Evolutionary conservation across 139 green algal genomes (phyloP), one percentile per base, ranked within the genome.

Genomic region (Desmodesmus armatus): DNA sequence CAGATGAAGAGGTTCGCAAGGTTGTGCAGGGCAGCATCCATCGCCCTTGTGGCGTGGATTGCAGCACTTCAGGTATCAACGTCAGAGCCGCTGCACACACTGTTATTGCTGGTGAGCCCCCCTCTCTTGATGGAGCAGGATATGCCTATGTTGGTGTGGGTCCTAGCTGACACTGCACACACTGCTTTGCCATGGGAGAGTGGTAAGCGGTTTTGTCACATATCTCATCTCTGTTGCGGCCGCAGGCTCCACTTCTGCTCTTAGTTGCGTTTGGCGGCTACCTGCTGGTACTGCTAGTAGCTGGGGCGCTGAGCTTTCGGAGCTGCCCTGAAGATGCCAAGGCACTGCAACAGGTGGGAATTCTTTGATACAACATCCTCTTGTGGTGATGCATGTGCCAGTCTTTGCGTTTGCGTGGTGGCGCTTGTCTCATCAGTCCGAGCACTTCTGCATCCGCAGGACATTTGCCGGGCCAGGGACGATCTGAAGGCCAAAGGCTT

Each of bases 291-390:
- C 39, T 75, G 9, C 65, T 95, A 75, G 35, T 92, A 27, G 51
- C 84, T n/a, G 92, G 92, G 5, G 84, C 93, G 2, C 27, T 74
- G 31, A 91, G 83, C 0, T 95, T 95, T 72, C 63, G 63, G 21
- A 93, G 89, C 21, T 91, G 85, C 65, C 92, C 92, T 0, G 71
- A 86, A 47, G 92, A 93, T 65, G 78, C 86, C 0, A 73, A 77
- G 3, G 33, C 77, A 15, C 88, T 95, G 11, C 80, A 90, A 3
- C 27, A 92, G 88, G 90, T 89, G 35, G 37, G 49, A 13, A n/a
- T 27, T 35, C 5, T 5, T 33, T 5, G 17, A 27, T 29, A 23
- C 75, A 41, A 13, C 17, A 43, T 5, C 63, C 3, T 21, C 62
- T 70, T 37, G n/a, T 39, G 11, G 2, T 40, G 2, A 33, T 39